Evolutionary conservation across 2,329 filamentous ascomycete genomes (phyloP).

Genomic region (Tolypocladium tropicale): DNA sequence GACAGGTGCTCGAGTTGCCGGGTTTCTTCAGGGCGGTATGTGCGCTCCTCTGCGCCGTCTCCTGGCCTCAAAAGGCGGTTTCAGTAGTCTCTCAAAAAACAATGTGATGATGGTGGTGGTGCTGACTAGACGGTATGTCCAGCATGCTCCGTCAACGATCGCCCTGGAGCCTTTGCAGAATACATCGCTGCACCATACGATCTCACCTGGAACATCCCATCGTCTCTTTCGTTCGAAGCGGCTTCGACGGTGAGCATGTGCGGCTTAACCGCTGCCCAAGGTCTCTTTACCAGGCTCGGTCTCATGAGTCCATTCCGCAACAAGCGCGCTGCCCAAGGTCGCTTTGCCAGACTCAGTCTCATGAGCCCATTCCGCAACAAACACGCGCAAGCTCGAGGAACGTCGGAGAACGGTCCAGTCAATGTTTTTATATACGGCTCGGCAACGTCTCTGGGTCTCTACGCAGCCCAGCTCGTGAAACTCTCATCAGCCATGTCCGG

Average conservation of each 20-base stretch:
- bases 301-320: slow-evolving; percentile 21
- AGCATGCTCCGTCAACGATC: slow-evolving; percentile 28
- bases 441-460: slow-evolving; percentile 22
- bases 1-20: slow-evolving; percentile 23
- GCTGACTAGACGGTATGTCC: neutral
- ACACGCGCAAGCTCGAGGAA: too few species aligned
- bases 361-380: slow-evolving; percentile 17
- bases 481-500: slow-evolving; percentile 4
- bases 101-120: neutral
- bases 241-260: slow-evolving; percentile 29
- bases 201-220: slow-evolving; percentile 26
- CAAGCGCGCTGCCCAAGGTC: rapidly evolving
- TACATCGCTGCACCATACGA: slow-evolving; percentile 23
- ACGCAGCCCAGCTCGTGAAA: slow-evolving; percentile 18
- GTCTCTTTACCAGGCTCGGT: slow-evolving; percentile 24
- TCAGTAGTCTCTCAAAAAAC: too few species aligned
- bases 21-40: slow-evolving; percentile 29
- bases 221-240: slow-evolving; percentile 19
- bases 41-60: too few species aligned
- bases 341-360: slow-evolving; percentile 24
- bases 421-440: slow-evolving; percentile 21
- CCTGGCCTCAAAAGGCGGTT: neutral
- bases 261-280: slow-evolving; percentile 31
- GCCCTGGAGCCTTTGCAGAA: slow-evolving; percentile 34
- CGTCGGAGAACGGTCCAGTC: neutral